Evolutionary conservation across 768 basidiomycete species (phyloP).

Genomic region (Russula abietina): DNA sequence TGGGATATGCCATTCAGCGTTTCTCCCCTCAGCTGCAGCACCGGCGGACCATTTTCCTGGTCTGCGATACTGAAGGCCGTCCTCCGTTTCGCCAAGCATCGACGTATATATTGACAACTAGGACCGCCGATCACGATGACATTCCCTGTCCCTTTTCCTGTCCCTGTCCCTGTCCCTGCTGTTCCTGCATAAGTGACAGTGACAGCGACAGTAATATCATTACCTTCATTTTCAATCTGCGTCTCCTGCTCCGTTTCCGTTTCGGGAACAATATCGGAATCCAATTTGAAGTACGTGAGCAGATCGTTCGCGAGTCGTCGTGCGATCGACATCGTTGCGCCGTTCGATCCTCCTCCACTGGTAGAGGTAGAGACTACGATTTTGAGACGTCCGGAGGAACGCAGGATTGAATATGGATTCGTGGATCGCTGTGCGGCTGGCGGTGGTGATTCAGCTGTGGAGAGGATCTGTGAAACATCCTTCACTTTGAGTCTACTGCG

Average conservation of each 20-base stretch:
- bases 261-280: conserved; percentile 51
- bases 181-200: conserved; percentile 35
- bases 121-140: conserved; percentile 51
- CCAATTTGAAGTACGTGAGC: conserved; percentile 61
- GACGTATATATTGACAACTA: conserved; percentile 26
- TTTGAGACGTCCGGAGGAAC: conserved; percentile 45
- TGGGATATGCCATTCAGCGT: conserved; percentile 3
- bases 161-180: no score
- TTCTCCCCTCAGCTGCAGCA: conserved; percentile 15
- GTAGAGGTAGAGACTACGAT: conserved; percentile 45
- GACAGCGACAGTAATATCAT: not conserved
- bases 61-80: conserved; percentile 25
- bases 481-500: not conserved
- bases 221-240: conserved; percentile 21
- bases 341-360: conserved; percentile 14
- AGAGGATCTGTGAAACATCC: not conserved
- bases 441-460: not conserved
- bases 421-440: conserved; percentile 14
- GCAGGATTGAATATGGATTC: conserved; percentile 55
- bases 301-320: conserved; percentile 63
- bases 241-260: conserved; percentile 36
- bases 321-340: conserved; percentile 49
- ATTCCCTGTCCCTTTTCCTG: conserved; percentile 55
- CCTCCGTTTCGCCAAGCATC: conserved; percentile 19
- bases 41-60: not conserved